A percentile compares a stretch with the other conserved stretches of the same genome.
phyloP scores from a whole-genome alignment of 2,329 filamentous ascomycete species.

The Sclerotinia minor region DNA sequence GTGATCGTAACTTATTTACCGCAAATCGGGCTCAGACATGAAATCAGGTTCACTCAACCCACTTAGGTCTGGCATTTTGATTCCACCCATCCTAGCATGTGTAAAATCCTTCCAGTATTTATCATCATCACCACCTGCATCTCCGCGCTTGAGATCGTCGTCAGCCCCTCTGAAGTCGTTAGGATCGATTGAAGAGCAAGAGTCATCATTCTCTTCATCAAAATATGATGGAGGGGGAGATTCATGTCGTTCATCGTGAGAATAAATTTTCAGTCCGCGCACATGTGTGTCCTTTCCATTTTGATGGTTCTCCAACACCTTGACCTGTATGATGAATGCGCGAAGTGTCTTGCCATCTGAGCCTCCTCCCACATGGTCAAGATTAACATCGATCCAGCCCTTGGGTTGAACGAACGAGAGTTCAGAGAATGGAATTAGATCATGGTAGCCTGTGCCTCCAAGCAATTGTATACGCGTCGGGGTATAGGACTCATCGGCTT shows the following conservation, averaged over 20 bases:
- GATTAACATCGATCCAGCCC: constrained; percentile 87
- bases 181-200: background rate
- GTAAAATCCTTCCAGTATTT: constrained; percentile 15
- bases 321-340: constrained; percentile 86
- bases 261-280: constrained; percentile 84
- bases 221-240: constrained; percentile 30
- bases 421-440: constrained; percentile 82
- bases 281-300: constrained; percentile 99
- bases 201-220: constrained; percentile 23
- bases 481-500: constrained; percentile 92
- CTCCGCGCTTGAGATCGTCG: constrained; percentile 15
- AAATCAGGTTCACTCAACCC: constrained; percentile 39
- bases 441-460: constrained; percentile 88
- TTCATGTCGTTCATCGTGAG: constrained; percentile 41
- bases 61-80: constrained; percentile 24
- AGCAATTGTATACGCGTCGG: constrained; percentile 88
- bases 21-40: constrained; percentile 42
- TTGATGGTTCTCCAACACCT: constrained; percentile 94
- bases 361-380: constrained; percentile 56
- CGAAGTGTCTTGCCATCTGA: constrained; percentile 74
- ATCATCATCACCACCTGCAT: constrained; percentile 24
- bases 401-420: constrained; percentile 76
- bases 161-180: constrained; percentile 10
- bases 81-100: background rate
- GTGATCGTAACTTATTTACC: constrained; percentile 29